These are phyloP conservation scores for Solanum infundibuliforme DNA, from an alignment of 257 asterid species.

Conservation along the genomic window DNA sequence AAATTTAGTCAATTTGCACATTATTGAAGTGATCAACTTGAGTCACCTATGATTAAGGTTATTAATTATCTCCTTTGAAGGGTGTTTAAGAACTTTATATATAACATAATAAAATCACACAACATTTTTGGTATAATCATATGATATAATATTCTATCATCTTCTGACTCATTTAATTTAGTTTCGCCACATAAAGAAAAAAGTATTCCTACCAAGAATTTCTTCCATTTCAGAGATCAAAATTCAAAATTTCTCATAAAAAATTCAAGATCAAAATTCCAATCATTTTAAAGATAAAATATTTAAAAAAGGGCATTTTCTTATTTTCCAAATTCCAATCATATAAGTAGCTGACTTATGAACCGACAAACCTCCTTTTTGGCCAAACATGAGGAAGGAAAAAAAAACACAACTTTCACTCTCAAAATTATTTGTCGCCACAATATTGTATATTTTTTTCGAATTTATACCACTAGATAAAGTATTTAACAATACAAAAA, in stretches of 20 bases:
- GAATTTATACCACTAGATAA: not conserved
- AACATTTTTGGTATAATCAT: not conserved
- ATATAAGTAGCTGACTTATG: slow-evolving; percentile 43
- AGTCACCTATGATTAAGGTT: not conserved
- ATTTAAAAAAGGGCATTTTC: not conserved
- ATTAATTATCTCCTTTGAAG: not conserved
- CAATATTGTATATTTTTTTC: not conserved
- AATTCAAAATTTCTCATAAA: not conserved
- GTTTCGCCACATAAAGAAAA: not conserved
- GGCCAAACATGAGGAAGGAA: slow-evolving; percentile 10
- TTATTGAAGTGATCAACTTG: not conserved
- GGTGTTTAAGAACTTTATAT: not conserved
- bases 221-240: not conserved
- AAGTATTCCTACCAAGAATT: no score
- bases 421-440: slow-evolving; percentile 21
- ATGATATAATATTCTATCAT: not conserved
- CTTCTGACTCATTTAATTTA: not conserved
- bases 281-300: not conserved
- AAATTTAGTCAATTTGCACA: not conserved
- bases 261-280: not conserved
- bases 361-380: slow-evolving; percentile 24
- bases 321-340: slow-evolving; percentile 39
- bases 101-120: not conserved
- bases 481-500: not conserved
- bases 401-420: not conserved